phyloP scores from a whole-genome alignment of 1,284 basidiomycete species.

The Ceratobasidium sp. region DNA sequence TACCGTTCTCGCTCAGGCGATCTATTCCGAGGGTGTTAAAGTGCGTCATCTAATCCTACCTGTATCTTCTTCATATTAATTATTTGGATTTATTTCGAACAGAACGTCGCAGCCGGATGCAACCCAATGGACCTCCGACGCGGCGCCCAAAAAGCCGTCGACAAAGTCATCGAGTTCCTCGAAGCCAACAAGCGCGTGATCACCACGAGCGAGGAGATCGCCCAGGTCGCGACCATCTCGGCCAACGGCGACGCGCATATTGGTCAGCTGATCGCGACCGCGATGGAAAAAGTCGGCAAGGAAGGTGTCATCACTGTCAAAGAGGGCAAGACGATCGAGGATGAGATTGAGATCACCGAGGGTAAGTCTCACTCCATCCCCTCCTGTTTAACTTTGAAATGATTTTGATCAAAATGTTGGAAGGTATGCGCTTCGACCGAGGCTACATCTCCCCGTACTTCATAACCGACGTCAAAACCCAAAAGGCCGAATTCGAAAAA shows the following conservation, averaged over 20 bases:
- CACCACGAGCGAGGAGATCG: slow-evolving; percentile 97
- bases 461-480: slow-evolving; percentile 97
- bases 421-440: slow-evolving; percentile 96
- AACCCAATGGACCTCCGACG: slow-evolving; percentile 99
- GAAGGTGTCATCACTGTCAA: slow-evolving; percentile 99
- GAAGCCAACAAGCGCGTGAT: slow-evolving; percentile 92
- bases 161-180: slow-evolving; percentile 94
- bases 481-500: slow-evolving; percentile 98
- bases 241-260: slow-evolving; percentile 97
- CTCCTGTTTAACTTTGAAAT: neutral
- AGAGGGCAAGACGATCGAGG: slow-evolving; percentile 97
- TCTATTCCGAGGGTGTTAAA: slow-evolving; percentile 98
- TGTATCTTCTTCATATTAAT: neutral
- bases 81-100: neutral
- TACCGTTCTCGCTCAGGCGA: slow-evolving; percentile 95
- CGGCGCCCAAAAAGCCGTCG: slow-evolving; percentile 95
- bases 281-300: slow-evolving; percentile 99
- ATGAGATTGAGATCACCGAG: slow-evolving; percentile 99
- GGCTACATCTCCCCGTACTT: slow-evolving; percentile 99
- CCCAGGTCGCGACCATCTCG: slow-evolving; percentile 95
- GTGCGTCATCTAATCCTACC: neutral
- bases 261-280: slow-evolving; percentile 96
- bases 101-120: slow-evolving; percentile 97
- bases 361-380: slow-evolving; percentile 55
- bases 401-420: neutral